Evolutionary conservation across 441 rosid genomes (phyloP), one percentile per base, ranked within the genome.

Genomic region (Bocquillonia castaneifolia): DNA sequence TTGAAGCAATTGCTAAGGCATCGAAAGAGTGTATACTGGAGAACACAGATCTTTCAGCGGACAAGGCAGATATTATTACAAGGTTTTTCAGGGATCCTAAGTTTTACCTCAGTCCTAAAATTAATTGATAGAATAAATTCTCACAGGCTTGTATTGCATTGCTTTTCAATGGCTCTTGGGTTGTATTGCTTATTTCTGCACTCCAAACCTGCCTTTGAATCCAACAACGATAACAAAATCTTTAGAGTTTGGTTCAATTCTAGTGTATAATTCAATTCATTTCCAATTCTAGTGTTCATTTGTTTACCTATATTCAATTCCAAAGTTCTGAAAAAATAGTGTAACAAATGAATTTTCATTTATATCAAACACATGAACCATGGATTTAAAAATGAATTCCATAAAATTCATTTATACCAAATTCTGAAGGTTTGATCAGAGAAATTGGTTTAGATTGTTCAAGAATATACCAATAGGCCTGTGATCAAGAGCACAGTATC

Each of bases 1-100:
- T 93, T 14, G 92, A 89, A 77, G 87, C 95, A 29, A 84, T 90
- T 32, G 88, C 90, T 17, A 93, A 86, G 77, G 87, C 95, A 74
- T 82, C 95, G 14, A 86, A 84, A 83, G 89, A 85, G 74, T 65
- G 66, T 51, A 84, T 93, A 65, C 36, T 91, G 73, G 91, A 87
- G 65, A 86, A 80, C 76, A 91, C 96, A 5, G 97, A 93, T 75
- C 95, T 89, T 55, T 93, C 95, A 31, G 79, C 85, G 26, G 88
- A 88, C 36, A 93, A 93, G 78, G 93, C 92, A 40, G 90, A 84
- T 58, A 80, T 18, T 31, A 76, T 93, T 67, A 45, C 75, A 10
- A 82, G 80, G 77, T 91, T 93, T 74, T 89, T 91, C 79, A 81
- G 86, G 68, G 95, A 93, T 73, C 84, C 96, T 12, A 78, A 88